Percentiles rank a stretch among this genome's conserved stretches.
These are phyloP conservation scores for Calonectria pauciramosa DNA, from an alignment of 2,329 filamentous ascomycete genomes.

Conservation along the genomic window DNA sequence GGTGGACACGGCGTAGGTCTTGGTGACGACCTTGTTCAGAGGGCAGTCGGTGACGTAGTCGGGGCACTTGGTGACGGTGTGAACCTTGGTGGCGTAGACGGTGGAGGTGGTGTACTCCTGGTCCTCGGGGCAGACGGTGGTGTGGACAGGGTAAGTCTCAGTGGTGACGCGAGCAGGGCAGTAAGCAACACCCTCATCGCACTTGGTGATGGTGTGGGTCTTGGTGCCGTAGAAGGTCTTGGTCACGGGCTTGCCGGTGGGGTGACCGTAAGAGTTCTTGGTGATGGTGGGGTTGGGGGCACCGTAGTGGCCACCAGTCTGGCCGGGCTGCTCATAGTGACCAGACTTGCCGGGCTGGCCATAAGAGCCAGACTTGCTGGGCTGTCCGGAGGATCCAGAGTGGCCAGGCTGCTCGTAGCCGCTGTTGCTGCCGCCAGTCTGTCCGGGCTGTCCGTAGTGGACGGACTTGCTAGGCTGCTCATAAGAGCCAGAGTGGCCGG, in stretches of 20 bases:
- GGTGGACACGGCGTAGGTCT: neutral
- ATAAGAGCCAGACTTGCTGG: neutral
- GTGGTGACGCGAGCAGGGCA: neutral
- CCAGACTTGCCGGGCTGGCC: neutral
- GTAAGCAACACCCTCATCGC: neutral
- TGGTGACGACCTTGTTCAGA: neutral
- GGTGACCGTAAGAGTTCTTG: neutral
- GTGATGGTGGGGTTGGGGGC: neutral
- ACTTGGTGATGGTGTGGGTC: neutral
- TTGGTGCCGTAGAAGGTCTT: neutral
- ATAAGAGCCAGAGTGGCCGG: neutral
- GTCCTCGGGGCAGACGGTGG: constrained; percentile 1
- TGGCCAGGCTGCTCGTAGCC: neutral
- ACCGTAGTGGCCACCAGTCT: neutral
- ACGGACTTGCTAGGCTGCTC: neutral
- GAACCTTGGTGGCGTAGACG: neutral
- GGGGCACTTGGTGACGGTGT: neutral
- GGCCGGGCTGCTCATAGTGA: neutral
- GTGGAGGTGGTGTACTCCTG: neutral
- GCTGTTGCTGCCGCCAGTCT: neutral
- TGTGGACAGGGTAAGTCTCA: neutral
- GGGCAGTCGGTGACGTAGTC: neutral
- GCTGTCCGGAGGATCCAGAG: neutral
- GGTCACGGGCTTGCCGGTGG: neutral
- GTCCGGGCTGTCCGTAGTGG: neutral